Percentiles rank a stretch among this genome's conserved stretches.
These are phyloP conservation scores for Alternaria brassicae DNA, from an alignment of 2,329 filamentous ascomycete genomes.

Conservation along the genomic window DNA sequence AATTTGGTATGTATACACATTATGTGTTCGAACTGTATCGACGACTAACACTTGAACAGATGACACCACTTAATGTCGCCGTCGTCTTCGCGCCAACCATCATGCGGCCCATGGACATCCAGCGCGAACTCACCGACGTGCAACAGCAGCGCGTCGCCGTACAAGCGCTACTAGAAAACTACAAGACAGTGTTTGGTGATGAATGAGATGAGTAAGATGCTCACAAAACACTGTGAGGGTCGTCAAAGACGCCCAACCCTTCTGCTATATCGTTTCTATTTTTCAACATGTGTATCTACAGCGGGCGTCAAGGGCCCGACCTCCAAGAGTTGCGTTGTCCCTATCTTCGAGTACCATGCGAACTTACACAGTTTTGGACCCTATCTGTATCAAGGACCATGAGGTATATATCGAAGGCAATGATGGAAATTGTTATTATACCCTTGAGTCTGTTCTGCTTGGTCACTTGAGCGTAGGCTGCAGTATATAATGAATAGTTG, in stretches of 20 bases:
- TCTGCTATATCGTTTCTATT: slow-evolving; percentile 6
- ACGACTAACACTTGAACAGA: slow-evolving; percentile 58
- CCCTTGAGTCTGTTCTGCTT: slow-evolving; percentile 30
- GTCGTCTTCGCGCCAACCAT: slow-evolving; percentile 98
- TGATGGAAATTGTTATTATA: slow-evolving; percentile 29
- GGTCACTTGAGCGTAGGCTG: slow-evolving; percentile 7
- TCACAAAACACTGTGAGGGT: not conserved
- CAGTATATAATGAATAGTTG: slow-evolving; percentile 10
- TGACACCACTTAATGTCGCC: slow-evolving; percentile 95
- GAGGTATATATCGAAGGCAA: slow-evolving; percentile 21
- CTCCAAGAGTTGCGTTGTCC: slow-evolving; percentile 1
- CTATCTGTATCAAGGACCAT: slow-evolving; percentile 16
- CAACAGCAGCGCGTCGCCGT: slow-evolving; percentile 90
- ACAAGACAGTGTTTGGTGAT: slow-evolving; percentile 74
- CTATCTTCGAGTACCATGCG: slow-evolving; percentile 22
- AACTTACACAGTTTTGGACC: slow-evolving; percentile 17
- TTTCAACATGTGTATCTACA: slow-evolving; percentile 13
- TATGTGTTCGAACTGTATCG: not conserved
- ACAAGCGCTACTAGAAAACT: slow-evolving; percentile 92
- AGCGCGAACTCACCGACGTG: slow-evolving; percentile 96
- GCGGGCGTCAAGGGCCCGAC: slow-evolving; percentile 8
- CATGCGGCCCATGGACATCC: slow-evolving; percentile 87
- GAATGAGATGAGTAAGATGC: slow-evolving; percentile 28
- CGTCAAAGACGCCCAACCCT: not conserved
- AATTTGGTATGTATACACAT: slow-evolving; percentile 73